Base-by-base conservation (phyloP, 352 stramenopile species). In the Pythium biforme region DNA sequence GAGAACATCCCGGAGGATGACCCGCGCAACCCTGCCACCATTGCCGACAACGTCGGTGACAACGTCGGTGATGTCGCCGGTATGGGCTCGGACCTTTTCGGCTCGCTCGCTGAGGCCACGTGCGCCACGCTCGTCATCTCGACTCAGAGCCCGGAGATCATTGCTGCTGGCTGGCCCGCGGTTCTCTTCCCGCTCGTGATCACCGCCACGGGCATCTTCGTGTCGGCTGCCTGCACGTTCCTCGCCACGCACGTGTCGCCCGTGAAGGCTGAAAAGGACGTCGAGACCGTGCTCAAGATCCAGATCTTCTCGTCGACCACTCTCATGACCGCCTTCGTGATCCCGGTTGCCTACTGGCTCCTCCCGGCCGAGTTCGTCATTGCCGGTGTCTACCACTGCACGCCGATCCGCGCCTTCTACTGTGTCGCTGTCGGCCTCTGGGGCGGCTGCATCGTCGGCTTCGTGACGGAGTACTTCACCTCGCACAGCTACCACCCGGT, bases 81-180 rank as follows among this genome's bases (percentile, higher is more conserved):
- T 81, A 99, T 99, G 97, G 97, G 97, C 40, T 98, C 96, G 59
- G 97, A 99, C 94, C 88, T 99, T 14, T 99, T 99, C 74, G 97
- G 97, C 70, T 99, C 94, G 65, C 98, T 99, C 66, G 97, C 97
- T 40, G 97, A 99, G 73, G 88, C 96, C n/a, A 99, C 97, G 55
- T 99, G 97, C 75, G 97, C 97, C n/a, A 96, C 95, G 40, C 84
- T 99, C 46, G 96, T 99, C 15, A 98, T 99, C 69, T 97, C 95
- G 63, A 91, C 91, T 37, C 85, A 97, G 69, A 98, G 89, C 50
- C 57, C 75, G 12, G 88, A 98, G 57, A 85, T 98, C 49, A 93
- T 98, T 40, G 70, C 78, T 27, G 95, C 81, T 56, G 94, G 94
- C 54, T 99, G 94, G 94, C 89, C 93, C 55, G 94, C 94, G 66